A percentile compares a stretch with the other conserved stretches of the same genome.
These are phyloP conservation scores for Candida argentea DNA, from an alignment of 805 yeast genomes.

Conservation along the genomic window DNA sequence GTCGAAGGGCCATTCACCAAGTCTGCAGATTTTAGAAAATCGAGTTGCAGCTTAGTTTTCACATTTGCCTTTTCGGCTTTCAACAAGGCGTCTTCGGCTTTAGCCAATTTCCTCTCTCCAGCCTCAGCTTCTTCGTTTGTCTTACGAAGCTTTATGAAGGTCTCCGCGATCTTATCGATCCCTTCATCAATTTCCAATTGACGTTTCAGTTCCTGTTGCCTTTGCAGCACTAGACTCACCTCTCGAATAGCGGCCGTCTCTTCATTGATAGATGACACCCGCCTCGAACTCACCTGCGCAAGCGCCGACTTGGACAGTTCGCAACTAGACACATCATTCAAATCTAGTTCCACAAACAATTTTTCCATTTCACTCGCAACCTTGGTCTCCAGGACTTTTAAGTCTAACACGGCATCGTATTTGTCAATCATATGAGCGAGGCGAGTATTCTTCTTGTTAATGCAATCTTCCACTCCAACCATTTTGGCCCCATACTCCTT, in stretches of 20 bases:
- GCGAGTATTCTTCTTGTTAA: too few relatives aligned
- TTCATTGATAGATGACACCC: slow-evolving; percentile 13
- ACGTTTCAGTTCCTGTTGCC: too few relatives aligned
- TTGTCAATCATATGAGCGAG: slow-evolving; percentile 11
- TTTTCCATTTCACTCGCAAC: slow-evolving; percentile 12
- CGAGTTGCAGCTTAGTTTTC: slow-evolving; percentile 6
- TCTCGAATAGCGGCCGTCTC: too few relatives aligned
- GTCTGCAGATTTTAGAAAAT: too few relatives aligned
- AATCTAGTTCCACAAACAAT: slow-evolving; percentile 6
- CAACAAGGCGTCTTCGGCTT: slow-evolving; percentile 20
- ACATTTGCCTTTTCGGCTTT: slow-evolving; percentile 10
- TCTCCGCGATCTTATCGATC: slow-evolving; percentile 22
- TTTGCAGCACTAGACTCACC: too few relatives aligned
- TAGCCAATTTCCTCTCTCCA: slow-evolving; percentile 22
- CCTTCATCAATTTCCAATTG: slow-evolving; percentile 23
- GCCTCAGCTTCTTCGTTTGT: slow-evolving; percentile 25
- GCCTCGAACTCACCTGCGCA: slow-evolving; percentile 15
- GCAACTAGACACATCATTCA: too few relatives aligned
- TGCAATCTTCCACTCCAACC: too few relatives aligned
- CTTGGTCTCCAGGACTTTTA: slow-evolving; percentile 14
- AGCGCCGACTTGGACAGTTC: slow-evolving; percentile 19
- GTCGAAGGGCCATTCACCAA: too few relatives aligned
- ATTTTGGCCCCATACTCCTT: slow-evolving; percentile 20
- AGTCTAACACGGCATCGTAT: slow-evolving; percentile 12
- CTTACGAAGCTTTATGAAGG: slow-evolving; percentile 21